Evolutionary conservation across 179 eudicot species (phyloP), one percentile per base, ranked within the genome.

Genomic region (Sideroxylon spinosum): DNA sequence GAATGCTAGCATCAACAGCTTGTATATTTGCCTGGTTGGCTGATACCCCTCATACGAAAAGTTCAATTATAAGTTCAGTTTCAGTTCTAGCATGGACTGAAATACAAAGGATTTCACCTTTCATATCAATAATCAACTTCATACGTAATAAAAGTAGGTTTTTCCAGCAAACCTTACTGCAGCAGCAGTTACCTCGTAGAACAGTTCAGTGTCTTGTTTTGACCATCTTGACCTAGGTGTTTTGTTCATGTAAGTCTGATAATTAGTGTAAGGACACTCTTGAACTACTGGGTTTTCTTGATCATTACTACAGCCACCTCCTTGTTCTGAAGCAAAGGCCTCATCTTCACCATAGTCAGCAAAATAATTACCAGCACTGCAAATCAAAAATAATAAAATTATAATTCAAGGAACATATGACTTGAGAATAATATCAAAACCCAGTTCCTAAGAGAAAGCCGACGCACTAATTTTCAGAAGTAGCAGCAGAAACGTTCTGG

Each of bases 341-440:
- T 82, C 84, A 28, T 85, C 86, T n/a, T 88, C 86, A 67, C 86
- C 79, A 76, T 83, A 77, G 37, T 73, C 78, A 19, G 25, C 66
- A 14, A 80, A 73, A 74, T 81, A n/a, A 75, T 84, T 64, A 68
- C 78, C 84, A 78, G 71, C 82, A 85, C 95, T 91, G 89, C 78
- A 88, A 56, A 77, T 68, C 26, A 80, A 19, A 73, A 66, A 29
- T 29, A 61, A 17, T 5, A 69, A 8, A 80, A 26, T 17, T 53
- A 73, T 16, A 26, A 46, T 37, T 16, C 61, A 68, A 61, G 44
- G 44, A 22, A 55, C n/a, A 37, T 44, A 29, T 22, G 32, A 26
- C 37, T 17, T 9, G n/a, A 37, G 53, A 66, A 48, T 0, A 26
- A 28, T 49, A 52, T 50, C 5, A 26, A 61, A 48, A 32, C 55